Conservation (phyloP, 441 rosid genomes). For the Manihot esculenta region DNA sequence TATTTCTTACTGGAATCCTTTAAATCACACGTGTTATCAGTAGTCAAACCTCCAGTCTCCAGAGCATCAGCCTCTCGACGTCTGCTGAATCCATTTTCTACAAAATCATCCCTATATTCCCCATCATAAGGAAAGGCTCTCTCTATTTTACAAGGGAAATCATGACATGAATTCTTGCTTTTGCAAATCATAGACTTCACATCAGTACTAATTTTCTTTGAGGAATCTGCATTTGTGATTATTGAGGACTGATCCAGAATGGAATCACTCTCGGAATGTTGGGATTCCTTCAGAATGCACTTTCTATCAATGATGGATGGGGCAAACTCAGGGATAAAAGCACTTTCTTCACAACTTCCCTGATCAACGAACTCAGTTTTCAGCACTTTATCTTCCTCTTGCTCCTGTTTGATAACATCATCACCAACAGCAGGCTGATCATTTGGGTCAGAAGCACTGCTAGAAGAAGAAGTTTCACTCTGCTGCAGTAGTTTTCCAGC, state of each 20-base stretch:
- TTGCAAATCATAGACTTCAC: slow-evolving; percentile 37
- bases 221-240: slow-evolving; percentile 34
- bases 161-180: slow-evolving; percentile 27
- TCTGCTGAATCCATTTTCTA: slow-evolving; percentile 33
- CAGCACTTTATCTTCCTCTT: slow-evolving; percentile 17
- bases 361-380: slow-evolving; percentile 37
- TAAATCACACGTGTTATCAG: slow-evolving; percentile 28
- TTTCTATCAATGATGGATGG: slow-evolving; percentile 42
- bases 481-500: slow-evolving; percentile 69
- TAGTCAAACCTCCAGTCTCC: slow-evolving; percentile 34
- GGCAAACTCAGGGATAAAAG: slow-evolving; percentile 30
- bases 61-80: slow-evolving; percentile 29
- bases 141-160: slow-evolving; percentile 32
- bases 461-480: slow-evolving; percentile 38
- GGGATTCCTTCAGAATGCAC: slow-evolving; percentile 39
- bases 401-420: slow-evolving; percentile 33
- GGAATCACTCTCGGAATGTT: slow-evolving; percentile 43
- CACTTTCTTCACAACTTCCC: slow-evolving; percentile 47
- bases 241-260: slow-evolving; percentile 44
- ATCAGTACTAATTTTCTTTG: slow-evolving; percentile 34
- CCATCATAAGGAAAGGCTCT: slow-evolving; percentile 31
- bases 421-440: slow-evolving; percentile 39
- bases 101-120: slow-evolving; percentile 33
- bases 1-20: slow-evolving; percentile 40
- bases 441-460: slow-evolving; percentile 44